Conservation (phyloP, 2,329 filamentous ascomycete species). For the Botrytis medusae region DNA sequence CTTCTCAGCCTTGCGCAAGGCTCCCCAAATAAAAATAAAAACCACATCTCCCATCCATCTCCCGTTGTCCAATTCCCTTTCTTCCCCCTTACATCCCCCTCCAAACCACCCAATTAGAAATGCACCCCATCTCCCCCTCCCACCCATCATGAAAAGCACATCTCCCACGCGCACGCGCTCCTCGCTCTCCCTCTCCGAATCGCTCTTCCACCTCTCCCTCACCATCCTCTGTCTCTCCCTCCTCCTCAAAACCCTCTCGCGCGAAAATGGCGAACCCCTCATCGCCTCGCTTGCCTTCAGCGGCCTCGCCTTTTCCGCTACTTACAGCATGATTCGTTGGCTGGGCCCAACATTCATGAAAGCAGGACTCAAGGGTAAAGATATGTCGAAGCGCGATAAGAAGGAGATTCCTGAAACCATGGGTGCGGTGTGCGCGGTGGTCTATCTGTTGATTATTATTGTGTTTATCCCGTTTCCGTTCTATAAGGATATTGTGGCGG, state of each 20-base stretch:
- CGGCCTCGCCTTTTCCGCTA: slow-evolving; percentile 75
- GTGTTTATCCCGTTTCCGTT: slow-evolving; percentile 95
- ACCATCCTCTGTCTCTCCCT: slow-evolving; percentile 63
- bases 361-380: slow-evolving; percentile 84
- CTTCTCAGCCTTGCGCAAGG: slow-evolving; percentile 23
- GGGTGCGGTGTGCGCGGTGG: slow-evolving; percentile 88
- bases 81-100: neutral
- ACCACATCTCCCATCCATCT: neutral
- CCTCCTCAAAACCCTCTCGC: slow-evolving; percentile 65
- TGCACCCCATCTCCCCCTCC: neutral
- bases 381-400: slow-evolving; percentile 76
- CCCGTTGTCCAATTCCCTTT: neutral
- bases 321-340: slow-evolving; percentile 89
- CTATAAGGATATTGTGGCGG: slow-evolving; percentile 95
- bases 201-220: slow-evolving; percentile 57
- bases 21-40: slow-evolving; percentile 3
- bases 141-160: slow-evolving; percentile 4
- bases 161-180: slow-evolving; percentile 14
- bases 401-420: slow-evolving; percentile 91
- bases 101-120: neutral
- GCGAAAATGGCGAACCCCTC: slow-evolving; percentile 80
- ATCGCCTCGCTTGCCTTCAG: slow-evolving; percentile 86
- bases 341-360: slow-evolving; percentile 85
- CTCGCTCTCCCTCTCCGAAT: slow-evolving; percentile 53
- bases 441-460: slow-evolving; percentile 87